These are phyloP conservation scores for Umbilicus rupestris DNA, from an alignment of 164 flowering plant species.

Conservation along the genomic window DNA sequence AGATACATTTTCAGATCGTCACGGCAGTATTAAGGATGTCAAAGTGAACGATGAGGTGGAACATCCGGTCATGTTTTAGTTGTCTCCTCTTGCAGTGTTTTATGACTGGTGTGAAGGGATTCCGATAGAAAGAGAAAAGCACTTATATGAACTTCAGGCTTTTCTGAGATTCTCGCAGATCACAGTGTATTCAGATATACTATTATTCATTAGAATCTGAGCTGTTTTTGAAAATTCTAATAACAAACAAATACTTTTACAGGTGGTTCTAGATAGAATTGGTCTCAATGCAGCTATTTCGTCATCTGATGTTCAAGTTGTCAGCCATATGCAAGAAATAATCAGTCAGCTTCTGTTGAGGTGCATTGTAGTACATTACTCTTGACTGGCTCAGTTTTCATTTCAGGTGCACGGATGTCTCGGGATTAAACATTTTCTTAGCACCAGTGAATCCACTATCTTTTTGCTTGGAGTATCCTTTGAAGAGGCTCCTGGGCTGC, in stretches of 20 bases:
- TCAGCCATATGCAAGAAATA: slow-evolving; percentile 46
- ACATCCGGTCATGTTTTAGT: slow-evolving; percentile 33
- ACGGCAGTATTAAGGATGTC: slow-evolving; percentile 19
- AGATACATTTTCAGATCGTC: background rate
- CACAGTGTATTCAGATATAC: too few relatives aligned
- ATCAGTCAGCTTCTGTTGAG: slow-evolving; percentile 54
- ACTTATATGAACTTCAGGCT: too few relatives aligned
- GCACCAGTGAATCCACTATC: slow-evolving; percentile 10
- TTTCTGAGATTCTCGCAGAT: too few relatives aligned
- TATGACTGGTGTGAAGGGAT: slow-evolving; percentile 56
- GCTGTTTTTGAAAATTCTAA: too few relatives aligned
- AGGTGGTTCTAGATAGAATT: too few relatives aligned
- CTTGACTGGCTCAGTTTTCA: slow-evolving; percentile 5
- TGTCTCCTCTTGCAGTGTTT: slow-evolving; percentile 77
- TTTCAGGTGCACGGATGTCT: slow-evolving; percentile 1
- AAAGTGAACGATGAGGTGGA: slow-evolving; percentile 36
- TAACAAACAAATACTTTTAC: too few relatives aligned
- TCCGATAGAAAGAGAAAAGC: slow-evolving; percentile 39
- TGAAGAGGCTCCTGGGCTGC: slow-evolving; percentile 1
- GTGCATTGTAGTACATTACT: too few relatives aligned
- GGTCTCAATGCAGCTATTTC: slow-evolving; percentile 58
- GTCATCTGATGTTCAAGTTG: slow-evolving; percentile 38
- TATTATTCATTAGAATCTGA: too few relatives aligned
- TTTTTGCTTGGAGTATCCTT: slow-evolving; percentile 8
- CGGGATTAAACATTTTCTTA: slow-evolving; percentile 4